Conservation (phyloP, 192 early-diverging fungal genomes). For the Coemansia sp. region DNA sequence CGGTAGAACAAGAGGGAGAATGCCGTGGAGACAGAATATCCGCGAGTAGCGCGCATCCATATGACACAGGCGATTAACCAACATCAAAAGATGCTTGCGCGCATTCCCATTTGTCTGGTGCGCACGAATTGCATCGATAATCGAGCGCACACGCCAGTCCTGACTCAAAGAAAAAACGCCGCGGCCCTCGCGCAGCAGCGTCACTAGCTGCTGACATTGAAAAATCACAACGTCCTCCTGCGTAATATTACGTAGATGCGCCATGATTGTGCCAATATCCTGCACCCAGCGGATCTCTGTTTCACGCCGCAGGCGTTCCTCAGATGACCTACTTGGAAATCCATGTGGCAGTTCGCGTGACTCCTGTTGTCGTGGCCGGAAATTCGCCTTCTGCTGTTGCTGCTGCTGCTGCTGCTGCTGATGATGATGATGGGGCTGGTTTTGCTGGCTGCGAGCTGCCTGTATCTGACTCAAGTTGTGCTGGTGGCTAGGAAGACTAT, state of each 20-base stretch:
- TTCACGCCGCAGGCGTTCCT: constrained; percentile 52
- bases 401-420: constrained; percentile 18
- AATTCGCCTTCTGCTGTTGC: constrained; percentile 11
- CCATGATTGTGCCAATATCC: constrained; percentile 39
- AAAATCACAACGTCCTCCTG: constrained; percentile 39
- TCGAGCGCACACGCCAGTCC: constrained; percentile 49
- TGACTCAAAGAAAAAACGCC: constrained; percentile 48
- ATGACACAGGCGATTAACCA: constrained; percentile 47
- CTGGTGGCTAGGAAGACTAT: constrained; percentile 19
- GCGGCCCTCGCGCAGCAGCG: constrained; percentile 43
- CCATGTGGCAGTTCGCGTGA: constrained; percentile 29
- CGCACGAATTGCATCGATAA: constrained; percentile 43
- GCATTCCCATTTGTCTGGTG: constrained; percentile 28
- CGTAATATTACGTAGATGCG: constrained; percentile 24
- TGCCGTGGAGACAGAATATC: constrained; percentile 45
- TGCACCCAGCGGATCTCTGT: constrained; percentile 52
- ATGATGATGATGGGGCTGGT: constrained; percentile 6
- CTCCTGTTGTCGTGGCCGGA: constrained; percentile 13
- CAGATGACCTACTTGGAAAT: constrained; percentile 40
- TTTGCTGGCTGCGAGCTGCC: constrained; percentile 8
- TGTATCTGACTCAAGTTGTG: constrained; percentile 4
- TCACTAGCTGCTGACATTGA: constrained; percentile 43
- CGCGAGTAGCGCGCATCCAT: constrained; percentile 41
- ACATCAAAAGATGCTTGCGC: constrained; percentile 35
- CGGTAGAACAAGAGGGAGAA: constrained; percentile 37